Evolutionary conservation across 441 rosid genomes (phyloP), one percentile per base, ranked within the genome.

Genomic region (Breynia disticha): DNA sequence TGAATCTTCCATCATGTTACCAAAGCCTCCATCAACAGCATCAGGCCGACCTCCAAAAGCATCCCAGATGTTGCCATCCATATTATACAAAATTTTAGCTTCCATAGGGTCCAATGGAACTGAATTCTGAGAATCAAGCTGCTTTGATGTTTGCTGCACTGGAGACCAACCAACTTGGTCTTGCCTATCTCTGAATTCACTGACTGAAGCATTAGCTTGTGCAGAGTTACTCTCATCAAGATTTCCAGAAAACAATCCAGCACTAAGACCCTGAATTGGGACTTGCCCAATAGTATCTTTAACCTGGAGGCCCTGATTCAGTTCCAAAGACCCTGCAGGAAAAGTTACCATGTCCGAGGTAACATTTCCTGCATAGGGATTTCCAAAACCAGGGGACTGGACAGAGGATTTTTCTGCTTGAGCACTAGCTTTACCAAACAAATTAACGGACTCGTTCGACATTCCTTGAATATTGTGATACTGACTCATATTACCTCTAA

Each of bases 101-200:
- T 90, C 98, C 12, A 87, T 76, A 54, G 96, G 96, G 79, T 90
- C 98, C 60, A 90, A 73, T 16, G 94, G 60, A 55, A 88, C 82
- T 45, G 70, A 74, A 60, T 70, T 80, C 71, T 76, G 82, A 13
- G 80, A 70, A 50, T 28, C 35, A 79, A 62, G 38, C 53, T 52
- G 42, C 46, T 67, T 51, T 73, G 73, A 71, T 68, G 73, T 71
- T 80, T 50, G 78, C 59, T 46, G 62, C 63, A 71, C 70, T 59
- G 57, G 60, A 63, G 59, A 63, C 53, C 63, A 28, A 28, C 35
- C 35, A 28, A 28, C 35, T 28, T 28, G 35, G 35, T 72, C 81
- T 62, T 65, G 82, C 48, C 76, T 68, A 61, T 62, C 69, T 48
- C 20, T 60, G 54, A 70, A 70, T 61, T 76, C 87, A 53, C 74